Evolutionary conservation across 2,329 filamentous ascomycete species (phyloP), one percentile per base, ranked within the genome.

Genomic region (Pyrenophora tritici-repentis): DNA sequence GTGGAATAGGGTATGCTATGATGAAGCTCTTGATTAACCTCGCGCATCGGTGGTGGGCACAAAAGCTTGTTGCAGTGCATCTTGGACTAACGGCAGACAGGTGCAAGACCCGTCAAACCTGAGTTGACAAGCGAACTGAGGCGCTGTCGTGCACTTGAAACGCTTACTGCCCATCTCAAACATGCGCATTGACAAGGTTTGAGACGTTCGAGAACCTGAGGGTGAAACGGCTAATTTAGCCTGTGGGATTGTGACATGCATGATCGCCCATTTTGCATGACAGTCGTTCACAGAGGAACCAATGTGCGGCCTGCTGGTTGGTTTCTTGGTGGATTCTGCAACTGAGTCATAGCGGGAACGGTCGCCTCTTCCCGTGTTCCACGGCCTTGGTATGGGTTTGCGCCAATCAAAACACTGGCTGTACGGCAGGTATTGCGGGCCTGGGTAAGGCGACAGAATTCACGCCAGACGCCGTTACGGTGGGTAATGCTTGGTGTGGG

Each of bases 171-270:
- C 18, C 18, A 20, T 22, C 33, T 47, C 47, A 47, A 46, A 50
- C 50, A 26, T 48, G 41, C 29, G 55, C 51, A 51, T 52, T 51
- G 38, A 35, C 18, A 43, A 47, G 24, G 38, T 40, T 39, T 48
- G 42, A 57, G 38, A 55, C 51, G 51, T 36, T 13, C 18, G 44
- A 51, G 43, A 50, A 46, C 47, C 51, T 55, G 51, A 51, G 43
- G 51, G 13, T 48, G 24, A 48, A 48, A 37, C 41, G 38, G 38
- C 45, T 24, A 17, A 42, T 42, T 42, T 48, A 36, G 20, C 18
- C 31, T 42, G 16, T 18, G 6, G 45, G 33, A 33, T 40, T 40
- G 18, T 20, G 18, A 20, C 18, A 20, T 24, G 22, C 45, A 20
- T 13, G 20, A 17, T 42, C 9, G 45, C 45, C 7, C 20, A 32